These are phyloP conservation scores for Cutaneotrichosporon cyanovorans DNA, from an alignment of 1,284 basidiomycete species.

Conservation along the genomic window DNA sequence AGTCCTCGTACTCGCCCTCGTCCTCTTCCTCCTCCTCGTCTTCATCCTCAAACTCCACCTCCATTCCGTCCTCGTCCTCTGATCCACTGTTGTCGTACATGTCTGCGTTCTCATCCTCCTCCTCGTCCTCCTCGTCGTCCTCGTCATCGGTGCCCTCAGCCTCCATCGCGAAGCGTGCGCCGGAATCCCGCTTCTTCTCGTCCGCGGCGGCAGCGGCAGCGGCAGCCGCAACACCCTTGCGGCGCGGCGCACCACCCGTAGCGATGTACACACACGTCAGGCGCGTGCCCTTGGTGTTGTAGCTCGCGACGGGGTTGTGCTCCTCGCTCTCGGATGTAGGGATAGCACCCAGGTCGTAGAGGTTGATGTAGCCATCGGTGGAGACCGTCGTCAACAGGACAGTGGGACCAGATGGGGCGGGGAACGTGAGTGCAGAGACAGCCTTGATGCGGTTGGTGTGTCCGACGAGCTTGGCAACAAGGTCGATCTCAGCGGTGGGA, in stretches of 20 bases:
- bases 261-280: slow-evolving; percentile 71
- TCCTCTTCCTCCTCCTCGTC: background rate
- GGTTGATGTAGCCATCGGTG: slow-evolving; percentile 71
- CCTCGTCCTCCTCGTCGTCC: slow-evolving; percentile 21
- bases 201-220: slow-evolving; percentile 45
- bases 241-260: slow-evolving; percentile 47
- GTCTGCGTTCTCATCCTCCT: slow-evolving; percentile 44
- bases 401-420: slow-evolving; percentile 44
- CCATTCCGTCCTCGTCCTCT: slow-evolving; percentile 2
- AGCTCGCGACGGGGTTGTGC: slow-evolving; percentile 54
- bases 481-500: slow-evolving; percentile 26
- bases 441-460: slow-evolving; percentile 45
- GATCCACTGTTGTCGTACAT: background rate
- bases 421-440: slow-evolving; percentile 33
- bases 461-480: slow-evolving; percentile 33
- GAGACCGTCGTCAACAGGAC: slow-evolving; percentile 66
- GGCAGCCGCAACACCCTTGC: slow-evolving; percentile 13
- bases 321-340: slow-evolving; percentile 13
- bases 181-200: slow-evolving; percentile 27
- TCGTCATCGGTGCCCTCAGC: slow-evolving; percentile 20
- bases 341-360: slow-evolving; percentile 63
- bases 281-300: slow-evolving; percentile 75
- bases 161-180: slow-evolving; percentile 19
- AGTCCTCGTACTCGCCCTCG: slow-evolving; percentile 5
- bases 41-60: slow-evolving; percentile 1